Evolutionary conservation across 2,329 filamentous ascomycete genomes (phyloP).

Genomic region (Botrytis tulipae): DNA sequence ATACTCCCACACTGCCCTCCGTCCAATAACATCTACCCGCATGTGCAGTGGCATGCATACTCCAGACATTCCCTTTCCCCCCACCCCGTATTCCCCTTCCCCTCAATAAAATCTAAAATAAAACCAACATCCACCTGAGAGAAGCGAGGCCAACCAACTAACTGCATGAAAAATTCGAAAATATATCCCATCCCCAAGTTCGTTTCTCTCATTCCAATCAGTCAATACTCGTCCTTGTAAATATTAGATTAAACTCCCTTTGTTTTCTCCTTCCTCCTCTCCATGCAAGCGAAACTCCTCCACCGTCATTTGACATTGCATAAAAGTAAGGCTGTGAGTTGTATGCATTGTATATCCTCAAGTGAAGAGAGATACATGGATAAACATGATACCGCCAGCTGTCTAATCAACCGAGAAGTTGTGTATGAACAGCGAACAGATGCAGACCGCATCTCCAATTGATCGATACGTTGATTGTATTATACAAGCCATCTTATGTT

Average conservation of each 20-base stretch:
- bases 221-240: conserved; percentile 7
- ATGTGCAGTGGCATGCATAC: background rate
- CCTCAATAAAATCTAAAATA: background rate
- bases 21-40: background rate
- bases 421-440: background rate
- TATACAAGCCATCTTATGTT: conserved; percentile 13
- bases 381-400: background rate
- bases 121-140: background rate
- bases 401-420: background rate
- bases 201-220: conserved; percentile 8
- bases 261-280: background rate
- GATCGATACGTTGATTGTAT: conserved; percentile 9
- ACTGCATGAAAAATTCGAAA: background rate
- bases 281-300: conserved; percentile 5
- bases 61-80: background rate
- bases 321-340: background rate
- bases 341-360: background rate
- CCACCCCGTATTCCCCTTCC: background rate
- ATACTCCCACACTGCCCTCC: too few species aligned
- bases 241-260: background rate
- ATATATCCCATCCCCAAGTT: background rate
- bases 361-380: background rate
- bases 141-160: background rate
- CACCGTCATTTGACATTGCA: background rate
- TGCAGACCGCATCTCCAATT: conserved; percentile 4